Evolutionary conservation across 257 asterid genomes (phyloP).

Genomic region (Nicotiana tabacum): DNA sequence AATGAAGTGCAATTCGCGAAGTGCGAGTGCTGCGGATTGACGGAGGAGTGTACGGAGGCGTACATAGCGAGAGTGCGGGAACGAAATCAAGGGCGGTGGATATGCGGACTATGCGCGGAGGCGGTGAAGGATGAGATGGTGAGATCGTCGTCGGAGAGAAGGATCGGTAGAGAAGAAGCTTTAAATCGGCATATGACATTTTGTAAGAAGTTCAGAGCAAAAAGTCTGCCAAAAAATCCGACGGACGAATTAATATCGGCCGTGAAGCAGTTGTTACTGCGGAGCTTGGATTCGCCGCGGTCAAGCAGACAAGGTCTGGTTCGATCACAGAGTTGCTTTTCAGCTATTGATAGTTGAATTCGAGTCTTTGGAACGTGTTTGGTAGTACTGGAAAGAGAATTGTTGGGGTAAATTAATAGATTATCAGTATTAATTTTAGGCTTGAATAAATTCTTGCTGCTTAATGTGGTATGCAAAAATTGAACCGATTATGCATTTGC

Average conservation of each 20-base stretch:
- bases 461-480: background rate
- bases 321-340: conserved; percentile 42
- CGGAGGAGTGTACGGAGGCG: conserved; percentile 77
- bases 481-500: background rate
- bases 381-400: background rate
- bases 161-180: conserved; percentile 66
- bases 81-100: conserved; percentile 69
- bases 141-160: conserved; percentile 24
- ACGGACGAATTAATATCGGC: conserved; percentile 62
- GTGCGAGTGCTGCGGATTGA: conserved; percentile 82
- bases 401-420: background rate
- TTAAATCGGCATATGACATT: conserved; percentile 66
- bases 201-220: conserved; percentile 49
- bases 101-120: conserved; percentile 85
- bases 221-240: conserved; percentile 49
- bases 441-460: background rate
- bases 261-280: conserved; percentile 59
- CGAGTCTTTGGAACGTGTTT: background rate
- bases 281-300: conserved; percentile 70
- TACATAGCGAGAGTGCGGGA: conserved; percentile 51
- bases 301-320: conserved; percentile 34
- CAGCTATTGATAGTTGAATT: conserved; percentile 35
- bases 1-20: conserved; percentile 40
- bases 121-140: conserved; percentile 74
- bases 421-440: background rate